Conservation (phyloP, 257 asterid species). For the Prunella vulgaris region DNA sequence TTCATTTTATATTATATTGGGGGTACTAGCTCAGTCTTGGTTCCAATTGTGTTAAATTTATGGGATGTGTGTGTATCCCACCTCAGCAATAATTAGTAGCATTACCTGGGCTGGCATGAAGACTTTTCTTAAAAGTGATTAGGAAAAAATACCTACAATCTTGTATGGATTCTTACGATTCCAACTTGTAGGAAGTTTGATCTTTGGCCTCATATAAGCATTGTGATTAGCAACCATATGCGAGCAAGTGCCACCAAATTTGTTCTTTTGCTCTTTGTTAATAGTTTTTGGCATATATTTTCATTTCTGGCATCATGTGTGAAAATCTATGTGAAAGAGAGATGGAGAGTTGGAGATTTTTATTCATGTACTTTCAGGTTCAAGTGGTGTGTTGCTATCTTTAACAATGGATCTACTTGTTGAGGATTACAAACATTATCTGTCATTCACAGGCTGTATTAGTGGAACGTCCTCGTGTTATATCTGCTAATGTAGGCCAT, state of each 20-base stretch:
- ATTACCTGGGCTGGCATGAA: background rate
- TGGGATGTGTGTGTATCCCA: too few relatives aligned
- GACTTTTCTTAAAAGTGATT: background rate
- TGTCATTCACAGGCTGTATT: slow-evolving; percentile 49
- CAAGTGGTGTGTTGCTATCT: background rate
- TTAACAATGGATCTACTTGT: background rate
- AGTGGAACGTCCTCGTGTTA: slow-evolving; percentile 79
- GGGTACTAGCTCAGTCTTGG: too few relatives aligned
- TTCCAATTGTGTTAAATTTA: too few relatives aligned
- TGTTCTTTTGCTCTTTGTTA: background rate
- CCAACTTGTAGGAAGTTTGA: background rate
- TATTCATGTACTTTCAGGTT: background rate
- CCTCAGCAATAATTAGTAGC: too few relatives aligned
- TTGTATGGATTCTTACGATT: background rate
- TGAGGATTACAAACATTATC: background rate
- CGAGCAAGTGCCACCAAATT: background rate
- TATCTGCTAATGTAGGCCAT: slow-evolving; percentile 73
- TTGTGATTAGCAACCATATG: background rate
- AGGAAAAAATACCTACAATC: background rate
- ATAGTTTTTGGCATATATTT: background rate
- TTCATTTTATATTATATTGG: too few relatives aligned
- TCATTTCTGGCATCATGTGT: background rate
- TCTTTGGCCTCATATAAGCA: slow-evolving; percentile 2
- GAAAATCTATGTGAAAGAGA: background rate
- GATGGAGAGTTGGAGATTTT: background rate